These are phyloP conservation scores for Lactarius psammicola DNA, from an alignment of 768 basidiomycete species.

Conservation along the genomic window DNA sequence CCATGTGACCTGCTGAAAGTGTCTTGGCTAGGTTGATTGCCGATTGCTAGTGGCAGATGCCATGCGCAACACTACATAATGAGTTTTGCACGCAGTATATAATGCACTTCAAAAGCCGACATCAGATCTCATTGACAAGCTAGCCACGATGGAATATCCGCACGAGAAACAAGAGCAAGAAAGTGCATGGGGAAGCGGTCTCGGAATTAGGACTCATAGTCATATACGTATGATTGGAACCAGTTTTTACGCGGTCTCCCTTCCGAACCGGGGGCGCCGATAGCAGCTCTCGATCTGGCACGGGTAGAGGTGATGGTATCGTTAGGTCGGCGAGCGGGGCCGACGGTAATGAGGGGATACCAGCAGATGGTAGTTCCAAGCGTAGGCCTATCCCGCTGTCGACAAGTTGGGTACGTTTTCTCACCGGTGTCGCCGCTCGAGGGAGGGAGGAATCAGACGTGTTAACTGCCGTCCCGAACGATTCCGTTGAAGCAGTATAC, in stretches of 20 bases:
- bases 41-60: conserved; percentile 24
- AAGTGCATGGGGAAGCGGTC: not conserved
- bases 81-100: no score
- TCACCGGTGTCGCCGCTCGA: no score
- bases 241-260: not conserved
- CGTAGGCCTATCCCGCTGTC: not conserved
- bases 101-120: no score
- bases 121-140: no score
- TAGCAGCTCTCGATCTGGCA: not conserved
- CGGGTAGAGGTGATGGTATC: not conserved
- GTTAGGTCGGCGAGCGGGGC: not conserved
- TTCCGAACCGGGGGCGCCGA: not conserved
- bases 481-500: not conserved
- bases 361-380: no score
- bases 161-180: not conserved
- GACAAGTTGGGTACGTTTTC: no score
- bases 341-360: not conserved
- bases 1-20: not conserved
- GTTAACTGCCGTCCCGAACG: not conserved
- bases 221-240: not conserved
- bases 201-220: not conserved
- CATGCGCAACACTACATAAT: no score
- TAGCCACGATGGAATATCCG: not conserved
- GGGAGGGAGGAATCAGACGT: not conserved
- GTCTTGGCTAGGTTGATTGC: not conserved